These are phyloP conservation scores for Spizellomyces punctatus DNA, from an alignment of 192 early-diverging fungal genomes.

Conservation along the genomic window DNA sequence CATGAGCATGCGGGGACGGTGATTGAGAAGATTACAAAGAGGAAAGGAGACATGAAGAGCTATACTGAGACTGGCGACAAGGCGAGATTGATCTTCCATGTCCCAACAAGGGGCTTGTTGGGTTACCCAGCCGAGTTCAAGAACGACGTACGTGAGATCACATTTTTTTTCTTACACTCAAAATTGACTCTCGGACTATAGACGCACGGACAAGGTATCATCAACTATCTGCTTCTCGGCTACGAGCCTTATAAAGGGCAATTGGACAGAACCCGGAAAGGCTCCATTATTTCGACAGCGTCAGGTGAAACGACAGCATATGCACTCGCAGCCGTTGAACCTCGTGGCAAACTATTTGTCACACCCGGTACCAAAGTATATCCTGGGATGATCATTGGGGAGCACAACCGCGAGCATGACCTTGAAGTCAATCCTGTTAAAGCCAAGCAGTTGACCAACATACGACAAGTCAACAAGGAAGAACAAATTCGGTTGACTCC, in stretches of 20 bases:
- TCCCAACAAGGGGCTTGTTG: conserved; percentile 79
- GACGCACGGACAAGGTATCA: conserved; percentile 77
- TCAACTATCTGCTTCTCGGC: conserved; percentile 77
- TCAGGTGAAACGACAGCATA: conserved; percentile 70
- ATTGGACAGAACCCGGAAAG: conserved; percentile 75
- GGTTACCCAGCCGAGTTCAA: conserved; percentile 88
- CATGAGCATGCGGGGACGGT: conserved; percentile 71
- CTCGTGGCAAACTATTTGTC: conserved; percentile 80
- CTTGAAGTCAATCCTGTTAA: conserved; percentile 84
- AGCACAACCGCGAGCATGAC: conserved; percentile 75
- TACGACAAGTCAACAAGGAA: conserved; percentile 78
- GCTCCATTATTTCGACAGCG: conserved; percentile 74
- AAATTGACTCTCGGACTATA: conserved; percentile 2
- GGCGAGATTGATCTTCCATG: conserved; percentile 76
- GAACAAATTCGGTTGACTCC: conserved; percentile 74
- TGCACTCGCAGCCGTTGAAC: conserved; percentile 73
- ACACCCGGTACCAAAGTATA: conserved; percentile 74
- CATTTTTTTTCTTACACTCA: background rate
- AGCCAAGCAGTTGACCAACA: conserved; percentile 80
- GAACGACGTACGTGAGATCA: conserved; percentile 59
- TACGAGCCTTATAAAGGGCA: conserved; percentile 75
- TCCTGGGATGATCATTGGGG: conserved; percentile 86
- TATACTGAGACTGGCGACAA: conserved; percentile 70
- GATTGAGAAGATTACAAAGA: conserved; percentile 82
- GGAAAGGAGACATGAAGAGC: conserved; percentile 81